Base-by-base conservation (phyloP, 2,329 filamentous ascomycete genomes). In the Aureobasidium sp. region DNA sequence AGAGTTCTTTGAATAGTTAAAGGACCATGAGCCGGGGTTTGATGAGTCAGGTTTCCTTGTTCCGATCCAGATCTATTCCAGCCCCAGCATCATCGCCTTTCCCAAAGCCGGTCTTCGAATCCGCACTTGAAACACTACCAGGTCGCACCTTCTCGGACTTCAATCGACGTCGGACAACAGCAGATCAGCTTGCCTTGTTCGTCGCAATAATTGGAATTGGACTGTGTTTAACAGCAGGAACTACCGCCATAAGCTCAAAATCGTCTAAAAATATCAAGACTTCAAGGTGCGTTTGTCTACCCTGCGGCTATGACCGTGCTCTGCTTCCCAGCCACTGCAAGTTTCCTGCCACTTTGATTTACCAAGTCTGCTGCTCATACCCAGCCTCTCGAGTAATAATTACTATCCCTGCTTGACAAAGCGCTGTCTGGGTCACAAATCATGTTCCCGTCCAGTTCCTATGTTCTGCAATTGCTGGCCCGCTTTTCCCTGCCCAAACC, bases 221-320 rank as follows among this genome's bases (percentile, higher is more conserved):
- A 34, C 13, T n/a, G 8, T 26, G 23, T 15, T 5, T 23, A 1
- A 34, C 13, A 32, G 12, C 29, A 34, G 44, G 23, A 50, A n/a
- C 46, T 50, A 26, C 34, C 57, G 26, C 32, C 32, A 32, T 34
- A 41, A 10, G 44, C 15, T 51, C 39, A 12, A 41, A 42, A 5
- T 26, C 27, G 17, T 58, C 46, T 51, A 51, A 50, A 42, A 51
- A 60, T 51, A 60, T 44, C 34, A 6, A 46, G 34, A 26, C 46
- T 60, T 46, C 53, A 60, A 59, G 57, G 57, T 60, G 57, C 57
- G 57, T 60, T 60, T 51, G 57, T 60, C 36, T 51, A 2, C 20
- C 20, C 51, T 55, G 36, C 37, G 29, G 41, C 17, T 34, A 60
- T 10, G 57, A 50, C 57, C 57, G 57, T 60, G 57, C 57, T 60